Conservation (phyloP, 495 filamentous ascomycete species). For the Aspergillus ostianus region DNA sequence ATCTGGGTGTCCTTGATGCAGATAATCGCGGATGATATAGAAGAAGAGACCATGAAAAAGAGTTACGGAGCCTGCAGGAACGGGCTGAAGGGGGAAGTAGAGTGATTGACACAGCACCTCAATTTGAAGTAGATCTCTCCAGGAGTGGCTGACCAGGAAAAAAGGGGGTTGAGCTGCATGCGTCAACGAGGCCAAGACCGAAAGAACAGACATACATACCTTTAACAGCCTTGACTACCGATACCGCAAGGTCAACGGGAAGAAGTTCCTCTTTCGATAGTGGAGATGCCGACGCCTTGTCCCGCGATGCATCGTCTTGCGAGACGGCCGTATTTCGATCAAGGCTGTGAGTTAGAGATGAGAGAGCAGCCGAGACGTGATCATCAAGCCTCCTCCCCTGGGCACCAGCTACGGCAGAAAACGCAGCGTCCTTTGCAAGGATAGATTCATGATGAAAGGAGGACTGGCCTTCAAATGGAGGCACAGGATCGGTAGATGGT, state of each 20-base stretch:
- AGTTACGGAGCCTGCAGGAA: constrained; percentile 18
- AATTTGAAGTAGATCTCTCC: constrained; percentile 20
- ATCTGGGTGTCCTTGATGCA: constrained; percentile 21
- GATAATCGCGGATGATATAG: constrained; percentile 27
- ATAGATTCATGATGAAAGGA: constrained; percentile 29
- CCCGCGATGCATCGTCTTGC: not conserved
- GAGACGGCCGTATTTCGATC: constrained; percentile 13
- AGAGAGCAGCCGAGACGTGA: constrained; percentile 23
- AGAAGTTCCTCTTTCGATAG: constrained; percentile 16
- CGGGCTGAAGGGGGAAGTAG: constrained; percentile 23
- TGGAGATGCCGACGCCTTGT: not conserved
- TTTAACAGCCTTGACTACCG: constrained; percentile 24
- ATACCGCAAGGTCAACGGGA: constrained; percentile 24
- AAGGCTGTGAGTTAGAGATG: constrained; percentile 19
- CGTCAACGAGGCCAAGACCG: constrained; percentile 3
- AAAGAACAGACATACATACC: constrained; percentile 7
- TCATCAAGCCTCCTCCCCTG: constrained; percentile 13
- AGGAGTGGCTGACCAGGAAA: constrained; percentile 27
- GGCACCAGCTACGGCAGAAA: constrained; percentile 19
- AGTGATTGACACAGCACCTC: constrained; percentile 26
- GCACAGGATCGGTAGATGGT: constrained; percentile 14
- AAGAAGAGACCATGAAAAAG: constrained; percentile 25
- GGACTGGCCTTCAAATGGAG: constrained; percentile 28
- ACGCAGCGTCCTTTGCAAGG: constrained; percentile 25
- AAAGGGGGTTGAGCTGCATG: constrained; percentile 24